Conservation (phyloP, 352 stramenopile genomes). For the Pythium aristosporum region DNA sequence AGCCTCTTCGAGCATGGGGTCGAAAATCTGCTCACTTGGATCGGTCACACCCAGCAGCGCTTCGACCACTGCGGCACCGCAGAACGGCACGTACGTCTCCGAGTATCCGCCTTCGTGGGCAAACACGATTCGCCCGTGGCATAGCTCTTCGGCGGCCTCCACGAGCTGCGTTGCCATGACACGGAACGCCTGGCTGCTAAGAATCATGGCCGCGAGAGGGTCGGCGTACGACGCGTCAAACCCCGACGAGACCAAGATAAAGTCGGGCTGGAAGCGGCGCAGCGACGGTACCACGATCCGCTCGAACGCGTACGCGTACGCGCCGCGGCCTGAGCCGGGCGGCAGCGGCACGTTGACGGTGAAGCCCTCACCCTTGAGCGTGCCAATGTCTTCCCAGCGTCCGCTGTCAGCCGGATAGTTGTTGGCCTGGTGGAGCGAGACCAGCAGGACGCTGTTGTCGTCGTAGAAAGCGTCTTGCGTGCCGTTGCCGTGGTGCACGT, state of each 20-base stretch:
- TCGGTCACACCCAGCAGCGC: slow-evolving; percentile 53
- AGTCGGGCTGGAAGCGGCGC: slow-evolving; percentile 67
- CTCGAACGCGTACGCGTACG: slow-evolving; percentile 72
- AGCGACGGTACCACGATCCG: slow-evolving; percentile 69
- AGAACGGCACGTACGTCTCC: slow-evolving; percentile 91
- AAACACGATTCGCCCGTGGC: slow-evolving; percentile 63
- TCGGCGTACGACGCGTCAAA: slow-evolving; percentile 84
- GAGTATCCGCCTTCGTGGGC: slow-evolving; percentile 84
- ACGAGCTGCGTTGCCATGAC: slow-evolving; percentile 66
- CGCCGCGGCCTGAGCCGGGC: slow-evolving; percentile 63
- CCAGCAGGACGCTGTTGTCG: slow-evolving; percentile 67
- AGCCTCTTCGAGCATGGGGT: slow-evolving; percentile 61
- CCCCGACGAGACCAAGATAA: slow-evolving; percentile 74
- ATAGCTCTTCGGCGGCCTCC: slow-evolving; percentile 37
- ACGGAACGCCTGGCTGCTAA: slow-evolving; percentile 70
- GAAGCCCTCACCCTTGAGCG: slow-evolving; percentile 37
- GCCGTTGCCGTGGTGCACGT: slow-evolving; percentile 97
- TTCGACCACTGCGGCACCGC: slow-evolving; percentile 79
- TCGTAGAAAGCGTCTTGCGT: slow-evolving; percentile 91
- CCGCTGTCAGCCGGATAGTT: slow-evolving; percentile 79
- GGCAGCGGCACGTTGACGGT: slow-evolving; percentile 90
- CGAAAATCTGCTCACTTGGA: slow-evolving; percentile 41
- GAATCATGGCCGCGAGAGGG: slow-evolving; percentile 81
- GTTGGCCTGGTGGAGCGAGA: slow-evolving; percentile 79
- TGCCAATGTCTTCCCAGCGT: slow-evolving; percentile 36